Evolutionary conservation across 306 rosid genomes (phyloP), one percentile per base, ranked within the genome.

Genomic region (Cucumis sativus): DNA sequence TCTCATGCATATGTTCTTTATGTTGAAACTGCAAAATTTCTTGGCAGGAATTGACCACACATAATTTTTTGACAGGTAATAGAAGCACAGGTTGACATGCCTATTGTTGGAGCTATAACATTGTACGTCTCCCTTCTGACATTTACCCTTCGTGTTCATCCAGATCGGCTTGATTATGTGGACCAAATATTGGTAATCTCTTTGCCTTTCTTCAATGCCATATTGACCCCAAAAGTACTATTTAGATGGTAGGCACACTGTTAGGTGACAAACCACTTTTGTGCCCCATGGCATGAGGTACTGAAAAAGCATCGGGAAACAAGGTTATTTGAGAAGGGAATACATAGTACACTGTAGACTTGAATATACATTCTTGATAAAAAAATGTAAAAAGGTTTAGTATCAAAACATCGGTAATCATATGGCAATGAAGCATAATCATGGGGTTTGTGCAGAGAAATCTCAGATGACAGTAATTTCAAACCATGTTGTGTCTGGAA

Each of bases 141-240:
- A 68, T 86, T 86, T 79, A 79, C 89, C 58, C 89, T 86, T 60
- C 87, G 83, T 65, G 89, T 86, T 64, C 89, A 86, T 74, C 87
- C 89, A 20, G 87, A 86, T 54, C 85, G 82, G 66, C 87, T 86
- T 79, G 89, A 86, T 71, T 86, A 86, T 77, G 89, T 83, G 73
- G 89, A 86, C 78, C 87, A 79, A 81, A 83, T 86, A 75, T 68
- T 86, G 87, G 89, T 86, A 86, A 74, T 78, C 52, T 55, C 59
- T 51, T 56, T 47, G 30, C 73, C 45, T 77, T 63, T 77, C 73
- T 77, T 62, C 21, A 45, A 62, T 45, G 21, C 83, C 33, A 45
- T 41, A 51, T 5, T 52, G 41, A 13, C 30, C 37, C 45, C 25
- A 49, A 72, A 49, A 25, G 47, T 72, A 8, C 18, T 52, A 28